These are phyloP conservation scores for Firmiana major DNA, from an alignment of 345 rosid genomes.

Conservation along the genomic window DNA sequence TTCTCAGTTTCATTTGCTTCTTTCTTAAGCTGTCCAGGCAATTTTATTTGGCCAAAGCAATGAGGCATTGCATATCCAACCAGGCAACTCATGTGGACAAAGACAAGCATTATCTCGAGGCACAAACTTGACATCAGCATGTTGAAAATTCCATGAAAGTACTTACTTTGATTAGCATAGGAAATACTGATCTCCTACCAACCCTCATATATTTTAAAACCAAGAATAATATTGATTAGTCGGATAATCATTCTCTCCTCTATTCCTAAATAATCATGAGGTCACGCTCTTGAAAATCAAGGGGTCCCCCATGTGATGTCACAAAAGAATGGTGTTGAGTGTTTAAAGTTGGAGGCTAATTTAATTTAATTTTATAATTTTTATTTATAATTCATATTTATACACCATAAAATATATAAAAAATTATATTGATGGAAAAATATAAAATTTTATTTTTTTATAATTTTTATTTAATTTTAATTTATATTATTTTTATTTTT, in stretches of 20 bases:
- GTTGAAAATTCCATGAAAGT: not conserved
- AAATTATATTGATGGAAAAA: no score
- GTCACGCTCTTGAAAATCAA: not conserved
- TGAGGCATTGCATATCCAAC: no score
- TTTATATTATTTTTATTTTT: no score
- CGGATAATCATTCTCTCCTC: not conserved
- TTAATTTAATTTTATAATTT: no score
- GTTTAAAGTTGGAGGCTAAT: not conserved
- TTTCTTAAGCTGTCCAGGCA: not conserved
- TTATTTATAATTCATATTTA: no score
- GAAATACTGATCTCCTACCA: not conserved
- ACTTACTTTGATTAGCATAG: not conserved
- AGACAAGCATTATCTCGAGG: not conserved
- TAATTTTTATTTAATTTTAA: no score
- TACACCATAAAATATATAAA: no score
- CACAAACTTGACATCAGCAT: not conserved
- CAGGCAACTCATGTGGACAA: no score
- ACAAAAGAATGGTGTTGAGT: not conserved
- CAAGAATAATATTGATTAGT: not conserved
- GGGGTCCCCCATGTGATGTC: not conserved
- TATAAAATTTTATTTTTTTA: no score
- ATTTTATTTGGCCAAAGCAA: not conserved
- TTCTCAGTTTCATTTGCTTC: not conserved
- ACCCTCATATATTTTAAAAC: not conserved
- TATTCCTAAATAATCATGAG: not conserved